Conservation (phyloP, 257 asterid genomes). For the Primulina tabacum region DNA sequence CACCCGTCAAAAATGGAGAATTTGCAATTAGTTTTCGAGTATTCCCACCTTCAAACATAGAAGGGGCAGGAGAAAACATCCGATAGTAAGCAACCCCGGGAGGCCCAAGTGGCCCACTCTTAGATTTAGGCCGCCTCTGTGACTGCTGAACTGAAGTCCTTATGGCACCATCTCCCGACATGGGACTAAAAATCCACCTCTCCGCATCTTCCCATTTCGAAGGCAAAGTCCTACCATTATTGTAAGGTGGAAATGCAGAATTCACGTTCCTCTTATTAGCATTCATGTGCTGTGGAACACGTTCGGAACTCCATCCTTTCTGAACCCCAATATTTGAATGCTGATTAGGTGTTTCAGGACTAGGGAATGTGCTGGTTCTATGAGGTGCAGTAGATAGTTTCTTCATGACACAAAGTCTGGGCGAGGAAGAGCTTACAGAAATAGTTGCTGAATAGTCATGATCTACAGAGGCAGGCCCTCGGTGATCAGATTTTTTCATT, state of each 20-base stretch:
- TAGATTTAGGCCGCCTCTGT: constrained; percentile 76
- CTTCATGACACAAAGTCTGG: constrained; percentile 58
- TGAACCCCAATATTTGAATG: constrained; percentile 61
- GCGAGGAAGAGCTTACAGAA: constrained; percentile 55
- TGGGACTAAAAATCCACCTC: constrained; percentile 94
- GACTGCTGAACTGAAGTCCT: constrained; percentile 66
- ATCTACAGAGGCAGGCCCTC: constrained; percentile 67
- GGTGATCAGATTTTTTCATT: constrained; percentile 50
- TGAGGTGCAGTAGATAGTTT: constrained; percentile 42
- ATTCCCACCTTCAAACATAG: constrained; percentile 43
- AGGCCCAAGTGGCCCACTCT: constrained; percentile 96
- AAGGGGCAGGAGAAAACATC: constrained; percentile 73
- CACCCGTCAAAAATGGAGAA: constrained; percentile 72
- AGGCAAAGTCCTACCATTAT: constrained; percentile 71
- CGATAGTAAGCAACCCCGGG: constrained; percentile 77
- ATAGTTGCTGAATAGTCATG: constrained; percentile 48
- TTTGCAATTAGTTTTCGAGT: constrained; percentile 37
- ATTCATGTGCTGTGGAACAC: constrained; percentile 54
- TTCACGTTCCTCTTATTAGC: constrained; percentile 45
- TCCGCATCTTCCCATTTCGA: constrained; percentile 99
- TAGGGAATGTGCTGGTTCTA: constrained; percentile 56
- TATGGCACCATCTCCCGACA: constrained; percentile 55
- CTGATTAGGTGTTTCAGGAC: constrained; percentile 87
- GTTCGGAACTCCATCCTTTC: constrained; percentile 96
- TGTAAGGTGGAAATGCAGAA: constrained; percentile 56